These are phyloP conservation scores for Lachnellula willkommii DNA, from an alignment of 2,329 filamentous ascomycete species.

Conservation along the genomic window DNA sequence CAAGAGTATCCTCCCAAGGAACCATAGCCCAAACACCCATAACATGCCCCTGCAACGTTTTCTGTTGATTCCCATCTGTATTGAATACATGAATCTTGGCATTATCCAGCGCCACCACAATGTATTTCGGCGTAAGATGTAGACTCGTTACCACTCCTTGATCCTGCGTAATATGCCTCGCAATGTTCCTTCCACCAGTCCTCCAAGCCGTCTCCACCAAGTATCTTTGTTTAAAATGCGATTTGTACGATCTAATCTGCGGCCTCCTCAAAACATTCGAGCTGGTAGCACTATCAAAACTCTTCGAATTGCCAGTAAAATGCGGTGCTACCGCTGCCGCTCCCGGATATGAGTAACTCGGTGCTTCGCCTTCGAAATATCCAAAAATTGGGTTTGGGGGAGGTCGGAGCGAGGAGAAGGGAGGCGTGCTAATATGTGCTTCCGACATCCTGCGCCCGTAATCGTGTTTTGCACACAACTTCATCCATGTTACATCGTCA, in stretches of 20 bases:
- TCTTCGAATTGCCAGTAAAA: constrained; percentile 36
- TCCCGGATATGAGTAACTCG: constrained; percentile 41
- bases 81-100: constrained; percentile 98
- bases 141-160: constrained; percentile 95
- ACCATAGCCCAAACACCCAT: constrained; percentile 99
- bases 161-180: constrained; percentile 88
- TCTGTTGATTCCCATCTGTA: constrained; percentile 79
- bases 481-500: constrained; percentile 98
- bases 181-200: constrained; percentile 77
- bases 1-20: constrained; percentile 89
- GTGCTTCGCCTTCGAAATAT: constrained; percentile 14
- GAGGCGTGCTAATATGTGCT: constrained; percentile 20
- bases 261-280: constrained; percentile 42
- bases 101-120: constrained; percentile 95
- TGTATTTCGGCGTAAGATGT: constrained; percentile 91
- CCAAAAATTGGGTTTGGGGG: constrained; percentile 26
- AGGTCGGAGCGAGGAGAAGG: constrained; percentile 21
- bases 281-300: constrained; percentile 48
- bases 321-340: constrained; percentile 35
- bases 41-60: constrained; percentile 87
- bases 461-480: constrained; percentile 91
- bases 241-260: constrained; percentile 80
- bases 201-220: constrained; percentile 97
- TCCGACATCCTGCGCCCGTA: constrained; percentile 59
- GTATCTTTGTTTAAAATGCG: constrained; percentile 96